phyloP scores from a whole-genome alignment of 257 asterid species.

The Apocynum venetum region DNA sequence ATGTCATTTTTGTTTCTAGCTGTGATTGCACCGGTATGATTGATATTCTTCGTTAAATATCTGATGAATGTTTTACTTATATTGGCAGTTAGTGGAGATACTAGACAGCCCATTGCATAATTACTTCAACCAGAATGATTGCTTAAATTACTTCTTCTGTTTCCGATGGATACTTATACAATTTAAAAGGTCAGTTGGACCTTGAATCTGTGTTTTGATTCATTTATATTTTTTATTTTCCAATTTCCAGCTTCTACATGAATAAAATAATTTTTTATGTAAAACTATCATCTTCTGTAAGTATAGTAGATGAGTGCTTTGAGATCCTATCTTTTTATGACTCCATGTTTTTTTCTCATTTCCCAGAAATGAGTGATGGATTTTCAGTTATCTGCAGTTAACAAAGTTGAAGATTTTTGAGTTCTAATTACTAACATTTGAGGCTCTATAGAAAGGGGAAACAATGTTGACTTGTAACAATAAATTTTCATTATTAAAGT shows the following conservation, averaged over 20 bases:
- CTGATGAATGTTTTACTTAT: slow-evolving; percentile 11
- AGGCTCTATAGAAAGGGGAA: neutral
- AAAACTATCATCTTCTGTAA: neutral
- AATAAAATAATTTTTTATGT: neutral
- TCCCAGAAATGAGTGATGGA: neutral
- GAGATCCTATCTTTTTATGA: neutral
- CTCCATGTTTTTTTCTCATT: neutral
- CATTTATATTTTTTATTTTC: neutral
- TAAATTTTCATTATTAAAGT: neutral
- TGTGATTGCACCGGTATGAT: neutral
- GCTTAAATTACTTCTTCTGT: slow-evolving; percentile 96
- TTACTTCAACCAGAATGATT: slow-evolving; percentile 79
- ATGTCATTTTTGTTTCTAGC: neutral
- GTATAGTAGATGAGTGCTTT: neutral
- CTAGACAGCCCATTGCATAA: slow-evolving; percentile 84
- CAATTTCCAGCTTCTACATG: too few relatives aligned
- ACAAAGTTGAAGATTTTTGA: neutral
- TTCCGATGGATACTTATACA: slow-evolving; percentile 98
- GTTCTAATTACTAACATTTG: neutral
- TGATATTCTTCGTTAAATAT: slow-evolving; percentile 2
- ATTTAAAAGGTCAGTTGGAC: slow-evolving; percentile 75
- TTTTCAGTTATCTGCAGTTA: neutral
- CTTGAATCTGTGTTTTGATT: neutral
- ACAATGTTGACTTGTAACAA: neutral
- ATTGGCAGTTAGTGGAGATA: slow-evolving; percentile 87